These are phyloP conservation scores for Pseudogymnoascus sp. DNA, from an alignment of 2,329 filamentous ascomycete species.

Conservation along the genomic window DNA sequence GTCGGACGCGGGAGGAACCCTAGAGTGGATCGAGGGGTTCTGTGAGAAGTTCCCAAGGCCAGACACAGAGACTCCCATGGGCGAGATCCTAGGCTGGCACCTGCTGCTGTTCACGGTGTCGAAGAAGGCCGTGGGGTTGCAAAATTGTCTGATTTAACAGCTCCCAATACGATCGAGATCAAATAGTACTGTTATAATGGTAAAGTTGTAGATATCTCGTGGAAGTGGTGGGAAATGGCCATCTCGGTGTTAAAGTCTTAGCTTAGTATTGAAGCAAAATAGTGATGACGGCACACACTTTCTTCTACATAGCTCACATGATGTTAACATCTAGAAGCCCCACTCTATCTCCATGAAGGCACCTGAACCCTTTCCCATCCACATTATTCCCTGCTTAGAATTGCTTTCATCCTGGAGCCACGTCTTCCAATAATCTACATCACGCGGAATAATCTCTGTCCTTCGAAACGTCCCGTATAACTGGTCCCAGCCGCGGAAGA, in stretches of 20 bases:
- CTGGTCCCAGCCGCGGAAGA: background rate
- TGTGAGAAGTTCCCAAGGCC: background rate
- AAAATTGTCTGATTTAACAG: background rate
- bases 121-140: background rate
- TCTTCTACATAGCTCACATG: no score
- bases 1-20: background rate
- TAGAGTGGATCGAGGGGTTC: conserved; percentile 19
- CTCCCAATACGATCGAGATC: no score
- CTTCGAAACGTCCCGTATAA: background rate
- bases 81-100: conserved; percentile 4
- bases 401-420: background rate
- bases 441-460: background rate
- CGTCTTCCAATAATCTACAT: background rate
- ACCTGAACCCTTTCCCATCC: background rate
- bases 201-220: no score
- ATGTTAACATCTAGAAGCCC: background rate
- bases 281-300: no score
- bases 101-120: background rate
- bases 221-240: no score
- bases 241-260: no score
- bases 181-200: no score
- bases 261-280: no score
- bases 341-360: background rate
- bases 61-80: background rate
- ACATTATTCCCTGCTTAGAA: background rate